A percentile compares a stretch with the other conserved stretches of the same genome.
These are phyloP conservation scores for Diacronema lutheri DNA, from an alignment of 78 protist genomes.

Conservation along the genomic window DNA sequence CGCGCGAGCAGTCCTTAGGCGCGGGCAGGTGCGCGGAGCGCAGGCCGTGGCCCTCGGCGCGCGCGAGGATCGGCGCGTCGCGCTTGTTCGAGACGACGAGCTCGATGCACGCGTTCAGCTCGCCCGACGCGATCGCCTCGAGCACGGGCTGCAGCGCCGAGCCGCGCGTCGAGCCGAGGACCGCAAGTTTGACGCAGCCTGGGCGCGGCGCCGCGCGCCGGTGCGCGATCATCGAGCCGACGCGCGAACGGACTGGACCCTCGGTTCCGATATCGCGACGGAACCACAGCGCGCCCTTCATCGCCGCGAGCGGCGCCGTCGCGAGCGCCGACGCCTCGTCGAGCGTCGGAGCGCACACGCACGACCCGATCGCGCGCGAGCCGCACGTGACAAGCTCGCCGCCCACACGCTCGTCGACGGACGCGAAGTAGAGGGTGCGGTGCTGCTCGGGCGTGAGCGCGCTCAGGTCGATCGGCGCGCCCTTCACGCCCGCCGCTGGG, in stretches of 20 bases:
- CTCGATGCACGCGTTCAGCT: not conserved
- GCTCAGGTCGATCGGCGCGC: not conserved
- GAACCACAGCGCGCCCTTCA: constrained; percentile 25
- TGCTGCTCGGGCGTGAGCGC: not conserved
- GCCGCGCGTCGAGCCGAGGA: constrained; percentile 36
- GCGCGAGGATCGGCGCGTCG: constrained; percentile 21
- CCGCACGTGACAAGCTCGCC: not conserved
- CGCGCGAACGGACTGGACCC: constrained; percentile 8
- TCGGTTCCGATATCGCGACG: constrained; percentile 22
- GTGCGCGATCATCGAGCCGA: not conserved
- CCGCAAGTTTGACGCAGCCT: not conserved
- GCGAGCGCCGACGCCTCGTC: constrained; percentile 2
- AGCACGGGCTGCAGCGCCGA: constrained; percentile 27
- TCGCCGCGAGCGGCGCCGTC: not conserved
- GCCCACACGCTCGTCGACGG: not conserved
- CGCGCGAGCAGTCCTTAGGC: constrained; percentile 8
- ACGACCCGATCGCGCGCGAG: constrained; percentile 22
- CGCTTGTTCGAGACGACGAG: constrained; percentile 5
- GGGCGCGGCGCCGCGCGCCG: not conserved
- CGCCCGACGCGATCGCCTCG: constrained; percentile 2
- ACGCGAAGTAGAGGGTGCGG: not conserved
- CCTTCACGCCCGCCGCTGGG: not conserved
- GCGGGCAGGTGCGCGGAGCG: not conserved
- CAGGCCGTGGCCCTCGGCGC: constrained; percentile 1
- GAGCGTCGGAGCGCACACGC: not conserved